A percentile compares a stretch with the other conserved stretches of the same genome.
Conservation (phyloP, 306 rosid species). For the Quercus mongolica region DNA sequence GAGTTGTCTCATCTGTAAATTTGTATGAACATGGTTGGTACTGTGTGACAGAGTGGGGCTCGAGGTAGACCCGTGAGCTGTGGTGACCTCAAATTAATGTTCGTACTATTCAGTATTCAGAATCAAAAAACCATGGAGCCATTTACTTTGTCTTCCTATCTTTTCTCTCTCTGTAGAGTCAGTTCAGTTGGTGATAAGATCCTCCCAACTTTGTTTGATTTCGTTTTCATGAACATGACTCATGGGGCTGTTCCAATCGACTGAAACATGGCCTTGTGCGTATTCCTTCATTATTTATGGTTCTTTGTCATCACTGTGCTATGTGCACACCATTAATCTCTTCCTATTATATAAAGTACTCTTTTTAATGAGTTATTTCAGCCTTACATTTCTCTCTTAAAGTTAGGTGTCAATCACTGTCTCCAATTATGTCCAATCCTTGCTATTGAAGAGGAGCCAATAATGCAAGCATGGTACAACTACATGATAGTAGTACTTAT, state of each 20-base stretch:
- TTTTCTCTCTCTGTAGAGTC: background rate
- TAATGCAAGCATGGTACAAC: background rate
- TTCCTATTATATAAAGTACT: background rate
- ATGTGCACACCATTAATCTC: background rate
- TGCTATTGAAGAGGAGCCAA: background rate
- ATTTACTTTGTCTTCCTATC: background rate
- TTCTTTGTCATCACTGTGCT: background rate
- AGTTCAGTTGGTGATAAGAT: background rate
- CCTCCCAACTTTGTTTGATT: background rate
- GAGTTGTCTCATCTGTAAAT: background rate
- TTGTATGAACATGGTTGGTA: background rate
- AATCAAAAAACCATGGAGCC: background rate
- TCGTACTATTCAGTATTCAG: background rate
- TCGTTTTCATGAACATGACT: background rate
- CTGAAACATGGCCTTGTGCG: background rate
- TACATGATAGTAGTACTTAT: no score
- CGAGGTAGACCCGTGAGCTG: background rate
- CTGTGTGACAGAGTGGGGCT: background rate
- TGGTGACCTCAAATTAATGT: background rate
- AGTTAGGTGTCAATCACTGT: background rate
- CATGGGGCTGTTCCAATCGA: background rate
- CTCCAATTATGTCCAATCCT: background rate
- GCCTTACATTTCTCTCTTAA: background rate
- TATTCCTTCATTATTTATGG: background rate
- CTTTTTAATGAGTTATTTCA: background rate